Base-by-base conservation (phyloP, 371 early-diverging fungal genomes). In the Mortierella sp. region DNA sequence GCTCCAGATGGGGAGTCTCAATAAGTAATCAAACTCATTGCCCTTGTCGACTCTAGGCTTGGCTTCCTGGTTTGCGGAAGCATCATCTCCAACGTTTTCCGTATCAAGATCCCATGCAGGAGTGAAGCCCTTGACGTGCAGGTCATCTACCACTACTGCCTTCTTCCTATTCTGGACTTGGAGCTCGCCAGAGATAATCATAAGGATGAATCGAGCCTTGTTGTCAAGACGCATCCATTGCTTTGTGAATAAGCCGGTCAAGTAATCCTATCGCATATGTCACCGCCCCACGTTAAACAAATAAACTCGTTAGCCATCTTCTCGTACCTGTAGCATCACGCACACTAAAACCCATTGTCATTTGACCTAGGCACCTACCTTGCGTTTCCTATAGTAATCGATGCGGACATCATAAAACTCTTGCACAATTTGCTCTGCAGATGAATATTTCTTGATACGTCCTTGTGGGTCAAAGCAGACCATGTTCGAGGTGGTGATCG, bases 391-490 rank as follows among this genome's bases (percentile, higher is more conserved):
- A 80, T 99, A 99, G 75, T 89, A 95, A 52, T 92, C 86, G 43
- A 97, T 74, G 26, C 99, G 90, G 12, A 99, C 82, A 16, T 88
- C 84, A 80, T 94, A 99, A 82, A 99, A 99, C 64, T 99, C 99
- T 60, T 84, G 80, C 25, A 99, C 70, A 51, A 99, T 96, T 30
- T 97, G 96, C 64, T 92, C 89, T 1, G 96, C 85, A 1, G 85
- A 85, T 5, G 74, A 70, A 79, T 99, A 99, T 81, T 93, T 95
- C 74, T 92, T 92, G 61, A 99, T 91, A 21, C 94, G 90, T 5
- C 96, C 97, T 26, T 96, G 87, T 19, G 86, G 81, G 84, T 99
- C 98, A 83, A 99, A 99, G 79, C 98, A 98, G 4, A 99, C 98
- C 92, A 99, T 91, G 80, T 99, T 99, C 23, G 88, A 90, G 0